Evolutionary conservation across 2,329 filamentous ascomycete genomes (phyloP).

Genomic region (Fusarium liriodendri): DNA sequence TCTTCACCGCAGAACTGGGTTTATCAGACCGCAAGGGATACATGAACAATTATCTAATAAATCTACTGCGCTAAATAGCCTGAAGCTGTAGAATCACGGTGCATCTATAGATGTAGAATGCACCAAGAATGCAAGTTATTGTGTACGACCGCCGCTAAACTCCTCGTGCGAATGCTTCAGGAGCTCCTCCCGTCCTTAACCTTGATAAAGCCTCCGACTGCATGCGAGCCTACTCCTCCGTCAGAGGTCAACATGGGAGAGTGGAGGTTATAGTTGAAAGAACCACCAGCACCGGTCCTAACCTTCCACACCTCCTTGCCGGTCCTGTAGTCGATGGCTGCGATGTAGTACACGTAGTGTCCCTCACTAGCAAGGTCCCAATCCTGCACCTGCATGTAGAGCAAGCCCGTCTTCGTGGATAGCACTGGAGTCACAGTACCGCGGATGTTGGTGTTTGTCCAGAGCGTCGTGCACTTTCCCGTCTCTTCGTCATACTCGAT

Average conservation of each 20-base stretch:
- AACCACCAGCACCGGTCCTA: background rate
- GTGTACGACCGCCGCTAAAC: no score
- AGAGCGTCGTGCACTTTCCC: background rate
- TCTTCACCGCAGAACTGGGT: no score
- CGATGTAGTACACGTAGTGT: background rate
- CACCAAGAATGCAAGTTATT: background rate
- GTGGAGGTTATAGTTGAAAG: background rate
- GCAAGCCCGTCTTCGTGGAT: background rate
- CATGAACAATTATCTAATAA: background rate
- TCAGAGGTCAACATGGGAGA: background rate
- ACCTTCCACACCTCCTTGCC: background rate
- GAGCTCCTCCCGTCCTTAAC: background rate
- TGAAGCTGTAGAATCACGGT: background rate
- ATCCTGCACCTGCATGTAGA: background rate
- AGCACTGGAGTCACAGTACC: background rate
- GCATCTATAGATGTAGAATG: background rate
- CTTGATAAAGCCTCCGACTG: background rate
- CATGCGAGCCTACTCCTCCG: background rate
- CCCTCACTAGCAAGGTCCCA: background rate
- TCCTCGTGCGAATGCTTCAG: background rate
- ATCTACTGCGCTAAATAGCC: background rate
- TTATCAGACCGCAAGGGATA: no score
- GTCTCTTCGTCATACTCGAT: background rate
- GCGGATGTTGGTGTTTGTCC: background rate
- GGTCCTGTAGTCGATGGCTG: background rate